phyloP scores from a whole-genome alignment of 768 basidiomycete species.

The Calocera viscosa region DNA sequence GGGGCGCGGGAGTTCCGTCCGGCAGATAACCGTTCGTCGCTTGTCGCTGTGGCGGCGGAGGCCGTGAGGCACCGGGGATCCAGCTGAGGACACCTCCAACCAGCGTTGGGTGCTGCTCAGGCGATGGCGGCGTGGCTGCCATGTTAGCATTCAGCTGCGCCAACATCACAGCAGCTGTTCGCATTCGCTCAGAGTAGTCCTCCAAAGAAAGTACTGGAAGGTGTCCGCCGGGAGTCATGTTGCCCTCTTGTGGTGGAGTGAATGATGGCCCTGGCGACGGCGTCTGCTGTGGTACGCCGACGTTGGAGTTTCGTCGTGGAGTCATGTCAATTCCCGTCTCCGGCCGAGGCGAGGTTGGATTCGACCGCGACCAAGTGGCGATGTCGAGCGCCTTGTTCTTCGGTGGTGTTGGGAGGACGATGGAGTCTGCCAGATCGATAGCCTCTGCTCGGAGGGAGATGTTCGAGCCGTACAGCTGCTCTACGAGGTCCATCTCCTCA shows the following conservation, averaged over 20 bases:
- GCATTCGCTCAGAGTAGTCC: constrained; percentile 97
- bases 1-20: background rate
- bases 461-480: constrained; percentile 80
- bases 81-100: constrained; percentile 33
- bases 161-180: constrained; percentile 96
- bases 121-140: constrained; percentile 21
- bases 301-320: background rate
- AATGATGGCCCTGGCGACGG: background rate
- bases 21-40: background rate
- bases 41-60: constrained; percentile 10
- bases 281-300: background rate
- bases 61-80: constrained; percentile 37
- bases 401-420: constrained; percentile 65
- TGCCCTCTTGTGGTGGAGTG: constrained; percentile 9
- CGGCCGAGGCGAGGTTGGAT: constrained; percentile 37
- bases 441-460: constrained; percentile 55
- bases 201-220: constrained; percentile 59
- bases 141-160: constrained; percentile 84
- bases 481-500: constrained; percentile 88
- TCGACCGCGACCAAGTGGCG: constrained; percentile 59
- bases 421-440: constrained; percentile 72
- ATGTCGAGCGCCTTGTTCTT: constrained; percentile 86
- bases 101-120: constrained; percentile 18
- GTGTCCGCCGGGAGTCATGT: constrained; percentile 11
- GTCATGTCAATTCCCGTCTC: background rate